phyloP scores from a whole-genome alignment of 1,139 yeast species.

The Suhomyces guaymorum region DNA sequence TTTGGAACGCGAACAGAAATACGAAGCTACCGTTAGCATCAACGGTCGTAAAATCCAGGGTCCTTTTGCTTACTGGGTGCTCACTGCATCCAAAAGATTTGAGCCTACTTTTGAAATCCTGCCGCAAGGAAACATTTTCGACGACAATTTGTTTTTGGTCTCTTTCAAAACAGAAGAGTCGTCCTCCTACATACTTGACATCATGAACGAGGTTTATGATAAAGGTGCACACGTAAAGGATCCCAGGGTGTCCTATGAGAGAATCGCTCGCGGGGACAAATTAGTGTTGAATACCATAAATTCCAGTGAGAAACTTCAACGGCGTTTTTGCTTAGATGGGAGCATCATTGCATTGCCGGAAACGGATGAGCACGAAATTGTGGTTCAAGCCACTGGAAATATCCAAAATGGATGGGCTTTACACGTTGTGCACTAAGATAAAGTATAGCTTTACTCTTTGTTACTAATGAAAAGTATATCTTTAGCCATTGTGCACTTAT shows the following conservation, averaged over 20 bases:
- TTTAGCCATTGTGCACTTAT: too few species aligned
- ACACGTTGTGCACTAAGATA: conserved; percentile 12
- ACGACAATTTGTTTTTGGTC: conserved; percentile 54
- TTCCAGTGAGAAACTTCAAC: conserved; percentile 20
- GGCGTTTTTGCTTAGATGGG: conserved; percentile 60
- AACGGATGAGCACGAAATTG: conserved; percentile 21
- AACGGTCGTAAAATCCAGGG: conserved; percentile 24
- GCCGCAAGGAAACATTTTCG: conserved; percentile 60
- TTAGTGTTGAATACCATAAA: conserved; percentile 29
- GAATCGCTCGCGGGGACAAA: conserved; percentile 27
- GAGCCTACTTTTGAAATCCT: conserved; percentile 74
- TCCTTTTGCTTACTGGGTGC: conserved; percentile 65
- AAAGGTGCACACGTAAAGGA: conserved; percentile 55
- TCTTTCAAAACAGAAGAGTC: conserved; percentile 46
- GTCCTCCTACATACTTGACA: conserved; percentile 45
- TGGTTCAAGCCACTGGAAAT: conserved; percentile 23
- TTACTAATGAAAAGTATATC: too few species aligned
- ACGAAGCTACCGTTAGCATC: conserved; percentile 41
- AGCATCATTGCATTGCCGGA: conserved; percentile 36
- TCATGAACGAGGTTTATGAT: conserved; percentile 62
- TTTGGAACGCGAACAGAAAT: conserved; percentile 49
- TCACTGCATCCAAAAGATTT: conserved; percentile 61
- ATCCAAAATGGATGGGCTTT: conserved; percentile 27
- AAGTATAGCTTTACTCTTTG: too few species aligned
- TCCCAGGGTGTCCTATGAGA: conserved; percentile 43